Percentiles rank a stretch among this genome's conserved stretches.
These are phyloP conservation scores for Quillaja saponaria DNA, from an alignment of 306 rosid genomes.

Conservation along the genomic window DNA sequence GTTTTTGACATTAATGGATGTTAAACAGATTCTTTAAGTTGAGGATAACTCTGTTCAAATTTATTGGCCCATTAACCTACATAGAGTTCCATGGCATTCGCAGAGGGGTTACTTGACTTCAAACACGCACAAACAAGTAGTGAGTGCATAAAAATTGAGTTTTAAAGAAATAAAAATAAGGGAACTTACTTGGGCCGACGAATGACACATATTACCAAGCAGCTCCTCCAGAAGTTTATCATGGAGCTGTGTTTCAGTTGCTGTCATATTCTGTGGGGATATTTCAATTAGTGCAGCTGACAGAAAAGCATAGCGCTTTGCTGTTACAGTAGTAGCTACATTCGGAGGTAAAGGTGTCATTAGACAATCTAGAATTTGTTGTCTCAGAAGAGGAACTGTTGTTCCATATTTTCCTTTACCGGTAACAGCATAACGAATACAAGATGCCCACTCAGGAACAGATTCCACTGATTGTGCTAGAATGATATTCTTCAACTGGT, in stretches of 20 bases:
- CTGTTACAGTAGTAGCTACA: slow-evolving; percentile 79
- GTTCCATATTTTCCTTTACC: slow-evolving; percentile 97
- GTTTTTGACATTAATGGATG: no score
- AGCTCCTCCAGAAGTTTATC: slow-evolving; percentile 77
- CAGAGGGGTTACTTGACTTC: no score
- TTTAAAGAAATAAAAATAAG: slow-evolving; percentile 22
- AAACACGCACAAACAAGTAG: no score
- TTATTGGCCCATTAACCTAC: no score
- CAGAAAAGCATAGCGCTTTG: slow-evolving; percentile 92
- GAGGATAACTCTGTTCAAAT: no score
- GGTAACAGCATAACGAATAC: slow-evolving; percentile 92
- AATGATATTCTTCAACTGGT: slow-evolving; percentile 78
- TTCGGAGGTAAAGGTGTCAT: slow-evolving; percentile 75
- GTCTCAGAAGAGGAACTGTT: slow-evolving; percentile 84
- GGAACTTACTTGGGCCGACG: slow-evolving; percentile 91
- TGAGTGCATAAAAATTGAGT: no score
- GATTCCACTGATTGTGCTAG: slow-evolving; percentile 90
- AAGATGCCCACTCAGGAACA: slow-evolving; percentile 95
- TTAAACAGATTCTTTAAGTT: no score
- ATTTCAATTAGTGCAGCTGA: slow-evolving; percentile 92
- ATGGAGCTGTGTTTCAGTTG: slow-evolving; percentile 75
- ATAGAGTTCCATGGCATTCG: no score
- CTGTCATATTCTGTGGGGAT: slow-evolving; percentile 86
- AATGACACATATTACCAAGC: slow-evolving; percentile 87
- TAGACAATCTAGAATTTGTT: slow-evolving; percentile 82